A percentile compares a stretch with the other conserved stretches of the same genome.
Evolutionary conservation across 106 monocot genomes (phyloP).

Genomic region (Apostasia ramifera): DNA sequence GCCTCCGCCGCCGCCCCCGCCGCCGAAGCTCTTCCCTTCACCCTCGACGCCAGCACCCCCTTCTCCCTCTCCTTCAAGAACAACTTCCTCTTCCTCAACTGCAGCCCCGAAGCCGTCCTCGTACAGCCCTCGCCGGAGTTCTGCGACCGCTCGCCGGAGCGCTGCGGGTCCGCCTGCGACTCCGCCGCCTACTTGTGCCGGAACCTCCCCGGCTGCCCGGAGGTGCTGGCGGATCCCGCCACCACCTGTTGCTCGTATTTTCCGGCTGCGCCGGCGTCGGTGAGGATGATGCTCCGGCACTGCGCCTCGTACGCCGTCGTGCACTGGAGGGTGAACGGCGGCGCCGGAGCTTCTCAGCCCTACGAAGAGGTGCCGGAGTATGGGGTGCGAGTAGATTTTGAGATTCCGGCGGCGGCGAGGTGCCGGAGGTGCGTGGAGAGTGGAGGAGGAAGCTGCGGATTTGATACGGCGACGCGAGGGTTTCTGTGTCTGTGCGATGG

Average conservation of each 20-base stretch:
- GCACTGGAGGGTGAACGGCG: conserved; percentile 47
- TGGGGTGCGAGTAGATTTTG: conserved; percentile 67
- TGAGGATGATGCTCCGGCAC: conserved; percentile 64
- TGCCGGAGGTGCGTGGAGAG: conserved; percentile 55
- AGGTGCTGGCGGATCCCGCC: conserved; percentile 9
- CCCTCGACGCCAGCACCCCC: conserved; percentile 75
- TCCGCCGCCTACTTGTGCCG: conserved; percentile 69
- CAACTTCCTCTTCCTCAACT: conserved; percentile 84
- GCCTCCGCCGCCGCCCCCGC: neutral
- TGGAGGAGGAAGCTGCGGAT: conserved; percentile 66
- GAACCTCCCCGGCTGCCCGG: conserved; percentile 51
- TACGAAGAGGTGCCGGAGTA: conserved; percentile 75
- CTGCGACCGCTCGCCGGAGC: conserved; percentile 72
- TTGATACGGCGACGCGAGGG: conserved; percentile 17
- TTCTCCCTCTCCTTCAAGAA: conserved; percentile 65
- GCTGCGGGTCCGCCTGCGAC: conserved; percentile 70
- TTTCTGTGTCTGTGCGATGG: conserved; percentile 63
- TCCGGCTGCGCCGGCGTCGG: conserved; percentile 63
- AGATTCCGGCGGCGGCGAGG: conserved; percentile 52
- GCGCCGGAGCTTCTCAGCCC: conserved; percentile 4
- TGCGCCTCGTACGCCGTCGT: conserved; percentile 57
- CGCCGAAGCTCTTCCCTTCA: conserved; percentile 28
- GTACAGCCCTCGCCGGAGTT: conserved; percentile 37
- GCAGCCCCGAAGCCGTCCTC: conserved; percentile 47
- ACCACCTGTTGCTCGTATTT: conserved; percentile 58